These are phyloP conservation scores for Xylariaceae sp. DNA, from an alignment of 2,329 filamentous ascomycete genomes.

Conservation along the genomic window DNA sequence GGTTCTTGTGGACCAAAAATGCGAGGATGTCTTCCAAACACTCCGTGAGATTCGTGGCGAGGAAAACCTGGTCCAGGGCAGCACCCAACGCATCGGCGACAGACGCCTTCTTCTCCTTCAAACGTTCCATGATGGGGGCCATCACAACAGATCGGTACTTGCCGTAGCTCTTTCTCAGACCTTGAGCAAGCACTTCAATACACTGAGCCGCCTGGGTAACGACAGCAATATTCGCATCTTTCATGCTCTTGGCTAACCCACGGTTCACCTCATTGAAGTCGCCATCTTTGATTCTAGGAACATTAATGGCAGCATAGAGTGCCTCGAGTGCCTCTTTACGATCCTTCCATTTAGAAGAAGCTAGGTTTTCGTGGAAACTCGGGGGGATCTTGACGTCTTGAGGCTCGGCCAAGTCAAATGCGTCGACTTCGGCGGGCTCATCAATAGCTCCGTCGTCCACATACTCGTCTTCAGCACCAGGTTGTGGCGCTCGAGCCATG, in stretches of 20 bases:
- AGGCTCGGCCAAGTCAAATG: slow-evolving; percentile 76
- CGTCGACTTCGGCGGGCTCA: slow-evolving; percentile 70
- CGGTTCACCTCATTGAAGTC: slow-evolving; percentile 81
- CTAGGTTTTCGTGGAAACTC: slow-evolving; percentile 77
- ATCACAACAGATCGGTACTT: slow-evolving; percentile 80
- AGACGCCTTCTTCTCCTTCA: slow-evolving; percentile 94
- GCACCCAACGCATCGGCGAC: slow-evolving; percentile 84
- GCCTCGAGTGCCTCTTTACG: slow-evolving; percentile 90
- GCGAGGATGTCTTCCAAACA: slow-evolving; percentile 87
- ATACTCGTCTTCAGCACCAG: slow-evolving; percentile 52
- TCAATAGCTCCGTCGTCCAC: slow-evolving; percentile 58
- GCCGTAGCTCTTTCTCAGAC: slow-evolving; percentile 70
- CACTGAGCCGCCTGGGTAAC: slow-evolving; percentile 92
- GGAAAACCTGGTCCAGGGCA: slow-evolving; percentile 69
- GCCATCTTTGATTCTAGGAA: slow-evolving; percentile 87
- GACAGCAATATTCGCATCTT: slow-evolving; percentile 94
- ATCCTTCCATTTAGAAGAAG: slow-evolving; percentile 97
- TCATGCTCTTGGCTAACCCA: slow-evolving; percentile 92
- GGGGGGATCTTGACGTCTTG: slow-evolving; percentile 85
- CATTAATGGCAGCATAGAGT: slow-evolving; percentile 70
- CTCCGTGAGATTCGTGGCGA: slow-evolving; percentile 69
- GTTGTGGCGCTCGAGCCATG: slow-evolving; percentile 62
- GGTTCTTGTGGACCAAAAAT: slow-evolving; percentile 89
- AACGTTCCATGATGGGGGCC: slow-evolving; percentile 84
- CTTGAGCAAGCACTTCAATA: slow-evolving; percentile 83